Evolutionary conservation across 208 protist species (phyloP), one percentile per base, ranked within the genome.

Genomic region (Strigomonas oncopelti): DNA sequence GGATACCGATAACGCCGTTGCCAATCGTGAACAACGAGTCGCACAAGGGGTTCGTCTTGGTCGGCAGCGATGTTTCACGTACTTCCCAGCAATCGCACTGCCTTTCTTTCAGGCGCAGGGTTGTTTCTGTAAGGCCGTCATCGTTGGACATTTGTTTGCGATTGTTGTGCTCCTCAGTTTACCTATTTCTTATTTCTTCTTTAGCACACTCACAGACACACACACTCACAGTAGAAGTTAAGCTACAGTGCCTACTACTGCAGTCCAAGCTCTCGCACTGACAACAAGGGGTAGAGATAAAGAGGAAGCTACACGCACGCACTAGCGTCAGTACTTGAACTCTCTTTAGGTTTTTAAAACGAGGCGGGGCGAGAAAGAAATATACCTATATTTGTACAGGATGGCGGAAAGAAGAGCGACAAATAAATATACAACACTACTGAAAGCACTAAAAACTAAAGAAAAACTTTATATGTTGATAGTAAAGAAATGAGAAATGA

Each of bases 21-120:
- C 88, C 81, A 20, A 94, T 53, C 48, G 85, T 80, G 55, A 96
- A 96, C 32, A 96, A 74, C 5, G 84, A 80, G 65, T 96, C 91
- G 60, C 88, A 88, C 20, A 91, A 69, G 25, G 76, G 69, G 36
- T 86, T 74, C 0, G n/a, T 38, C 13, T 66, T 72, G 0, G 54
- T 46, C 9, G 90, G 84, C 25, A 91, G 56, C 5, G 63, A 64
- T 3, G 72, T 75, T 59, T 95, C 87, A 5, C 78, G 65, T 16
- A 95, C 65, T 67, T 92, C 84, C 86, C 87, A 93, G 34, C 72
- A 65, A 27, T 83, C 71, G 24, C 76, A 80, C 51, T 78, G 74
- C 11, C 82, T 54, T 60, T 58, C 55, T 16, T 28, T 14, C 29
- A 18, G 18, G 1, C 24, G 46, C 46, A 24, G 28, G n/a, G 20